Base-by-base conservation (phyloP, 805 yeast species). In the Monosporozyma servazzii region DNA sequence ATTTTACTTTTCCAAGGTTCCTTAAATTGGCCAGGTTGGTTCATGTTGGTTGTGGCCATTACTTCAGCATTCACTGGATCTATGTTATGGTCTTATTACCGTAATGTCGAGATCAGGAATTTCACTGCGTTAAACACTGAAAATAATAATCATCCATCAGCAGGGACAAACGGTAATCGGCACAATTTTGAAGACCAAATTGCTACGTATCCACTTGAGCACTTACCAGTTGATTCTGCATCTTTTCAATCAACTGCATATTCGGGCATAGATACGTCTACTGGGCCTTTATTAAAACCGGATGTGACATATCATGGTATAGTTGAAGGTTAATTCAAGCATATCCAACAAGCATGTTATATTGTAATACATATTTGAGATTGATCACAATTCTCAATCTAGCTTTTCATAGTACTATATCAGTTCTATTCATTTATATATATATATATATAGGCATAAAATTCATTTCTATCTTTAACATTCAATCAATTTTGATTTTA, bases 1-100 rank as follows among this genome's bases (percentile, higher is more conserved):
- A 78, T 90, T 39, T 66, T 90, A 41, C 66, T 91, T 48, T 91
- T 91, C 60, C 76, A 83, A 1, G 86, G 90, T 2, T 80, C 81
- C 61, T 69, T 91, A 50, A 76, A 80, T 50, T 89, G 88, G 82
- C 77, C 84, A 45, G 96, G 96, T 25, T 91, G 97, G 97, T 70
- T 85, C 48, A 77, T 86, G 53, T 70, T 90, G 25, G 80, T 80
- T 0, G 78, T 91, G 1, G 79, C 93, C 0, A 77, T 84, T 1
- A 65, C 83, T 31, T 73, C 82, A 45, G 84, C 91, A 0, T 55
- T 83, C 1, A 74, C 80, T 29, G 81, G 88, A 1, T 76, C 88
- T 1, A 64, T 83, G 56, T 67, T 86, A 18, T 88, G 96, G 64
- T 75, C 86, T 49, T 75, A 84, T 72, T 79, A 90, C 61, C 72